These are phyloP conservation scores for Cyclotella cryptica DNA, from an alignment of 108 stramenopile genomes.

Conservation along the genomic window DNA sequence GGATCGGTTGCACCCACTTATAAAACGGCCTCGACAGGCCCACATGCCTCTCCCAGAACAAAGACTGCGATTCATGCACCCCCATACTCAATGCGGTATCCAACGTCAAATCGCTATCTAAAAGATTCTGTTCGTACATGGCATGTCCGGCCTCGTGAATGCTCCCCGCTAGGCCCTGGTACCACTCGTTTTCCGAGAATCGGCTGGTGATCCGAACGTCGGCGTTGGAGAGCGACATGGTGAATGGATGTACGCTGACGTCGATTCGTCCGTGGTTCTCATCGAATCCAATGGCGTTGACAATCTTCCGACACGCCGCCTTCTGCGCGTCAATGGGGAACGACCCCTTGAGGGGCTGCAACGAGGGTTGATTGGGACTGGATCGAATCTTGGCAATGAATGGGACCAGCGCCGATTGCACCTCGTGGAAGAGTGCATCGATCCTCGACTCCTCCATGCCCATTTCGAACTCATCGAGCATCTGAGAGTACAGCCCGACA, in stretches of 20 bases:
- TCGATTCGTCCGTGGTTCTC: slow-evolving; percentile 78
- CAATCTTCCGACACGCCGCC: slow-evolving; percentile 62
- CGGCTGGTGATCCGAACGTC: slow-evolving; percentile 94
- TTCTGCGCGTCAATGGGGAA: slow-evolving; percentile 71
- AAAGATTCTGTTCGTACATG: slow-evolving; percentile 89
- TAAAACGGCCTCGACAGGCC: slow-evolving; percentile 77
- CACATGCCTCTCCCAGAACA: slow-evolving; percentile 94
- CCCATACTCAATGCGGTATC: slow-evolving; percentile 85
- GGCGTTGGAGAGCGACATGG: slow-evolving; percentile 64
- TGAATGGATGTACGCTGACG: slow-evolving; percentile 93
- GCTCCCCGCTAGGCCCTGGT: slow-evolving; percentile 86
- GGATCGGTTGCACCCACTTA: slow-evolving; percentile 67
- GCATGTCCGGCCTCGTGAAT: slow-evolving; percentile 95
- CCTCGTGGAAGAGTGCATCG: slow-evolving; percentile 77
- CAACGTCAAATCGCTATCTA: slow-evolving; percentile 54
- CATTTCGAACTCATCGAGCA: slow-evolving; percentile 80
- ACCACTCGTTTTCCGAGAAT: slow-evolving; percentile 79
- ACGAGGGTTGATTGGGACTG: slow-evolving; percentile 31
- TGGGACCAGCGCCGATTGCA: slow-evolving; percentile 75
- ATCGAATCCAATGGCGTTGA: slow-evolving; percentile 80
- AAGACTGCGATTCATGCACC: slow-evolving; percentile 87
- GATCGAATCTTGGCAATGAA: slow-evolving; percentile 69
- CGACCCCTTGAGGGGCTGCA: slow-evolving; percentile 40
- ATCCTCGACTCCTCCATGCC: slow-evolving; percentile 81
- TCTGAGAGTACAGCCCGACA: slow-evolving; percentile 67